phyloP scores from a whole-genome alignment of 2,329 filamentous ascomycete genomes.

The Penicillium corylophilum region DNA sequence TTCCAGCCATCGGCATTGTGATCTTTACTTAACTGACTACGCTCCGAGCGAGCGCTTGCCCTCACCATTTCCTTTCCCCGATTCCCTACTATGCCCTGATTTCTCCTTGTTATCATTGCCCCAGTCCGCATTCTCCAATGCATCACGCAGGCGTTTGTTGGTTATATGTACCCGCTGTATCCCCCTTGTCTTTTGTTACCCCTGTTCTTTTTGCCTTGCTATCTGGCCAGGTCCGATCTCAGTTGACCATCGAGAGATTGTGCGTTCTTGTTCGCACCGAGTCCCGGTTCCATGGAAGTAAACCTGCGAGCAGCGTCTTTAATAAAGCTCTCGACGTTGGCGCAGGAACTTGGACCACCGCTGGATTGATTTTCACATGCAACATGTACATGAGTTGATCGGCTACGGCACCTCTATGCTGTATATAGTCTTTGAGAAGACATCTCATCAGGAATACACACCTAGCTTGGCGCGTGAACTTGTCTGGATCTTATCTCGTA shows the following conservation, averaged over 20 bases:
- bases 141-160: slow-evolving; percentile 41
- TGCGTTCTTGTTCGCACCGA: slow-evolving; percentile 3
- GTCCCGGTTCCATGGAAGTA: not conserved
- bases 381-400: slow-evolving; percentile 32
- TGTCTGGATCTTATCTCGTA: not conserved
- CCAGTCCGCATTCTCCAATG: slow-evolving; percentile 28
- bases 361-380: slow-evolving; percentile 21
- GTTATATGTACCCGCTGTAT: slow-evolving; percentile 22
- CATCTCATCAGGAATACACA: slow-evolving; percentile 24
- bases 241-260: slow-evolving; percentile 6
- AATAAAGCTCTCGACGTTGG: slow-evolving; percentile 15
- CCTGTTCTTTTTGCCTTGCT: slow-evolving; percentile 19
- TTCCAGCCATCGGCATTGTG: slow-evolving; percentile 8
- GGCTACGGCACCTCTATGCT: slow-evolving; percentile 26
- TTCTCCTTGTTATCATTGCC: slow-evolving; percentile 21
- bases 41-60: slow-evolving; percentile 21
- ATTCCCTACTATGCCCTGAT: slow-evolving; percentile 26
- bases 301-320: slow-evolving; percentile 9
- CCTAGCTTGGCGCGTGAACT: slow-evolving; percentile 8
- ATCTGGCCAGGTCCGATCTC: slow-evolving; percentile 6
- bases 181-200: slow-evolving; percentile 12
- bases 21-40: slow-evolving; percentile 17
- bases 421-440: slow-evolving; percentile 31
- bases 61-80: slow-evolving; percentile 8
- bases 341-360: slow-evolving; percentile 3